phyloP scores from a whole-genome alignment of 78 protist genomes.

The Isochrysis galbana region DNA sequence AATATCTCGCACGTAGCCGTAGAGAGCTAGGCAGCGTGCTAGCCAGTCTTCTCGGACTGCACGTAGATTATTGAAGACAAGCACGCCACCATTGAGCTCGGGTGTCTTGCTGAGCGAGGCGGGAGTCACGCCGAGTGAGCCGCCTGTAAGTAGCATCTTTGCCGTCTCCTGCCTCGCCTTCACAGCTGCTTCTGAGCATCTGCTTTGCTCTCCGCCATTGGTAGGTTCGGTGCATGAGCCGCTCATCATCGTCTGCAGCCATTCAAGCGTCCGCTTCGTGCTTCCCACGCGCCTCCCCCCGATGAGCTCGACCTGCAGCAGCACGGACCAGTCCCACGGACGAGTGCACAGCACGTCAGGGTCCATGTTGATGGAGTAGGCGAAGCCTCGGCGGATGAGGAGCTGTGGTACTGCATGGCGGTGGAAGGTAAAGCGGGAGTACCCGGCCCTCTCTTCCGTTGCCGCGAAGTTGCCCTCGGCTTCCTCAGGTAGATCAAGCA shows the following conservation, averaged over 20 bases:
- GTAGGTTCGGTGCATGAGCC: too few relatives aligned
- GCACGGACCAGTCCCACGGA: not conserved
- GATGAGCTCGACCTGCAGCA: not conserved
- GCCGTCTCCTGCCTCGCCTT: not conserved
- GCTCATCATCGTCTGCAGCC: not conserved
- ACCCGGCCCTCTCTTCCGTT: not conserved
- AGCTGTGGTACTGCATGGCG: not conserved
- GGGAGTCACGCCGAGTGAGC: not conserved
- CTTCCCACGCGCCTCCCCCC: not conserved
- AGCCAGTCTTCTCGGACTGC: not conserved
- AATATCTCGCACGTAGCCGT: not conserved
- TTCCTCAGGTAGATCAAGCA: not conserved
- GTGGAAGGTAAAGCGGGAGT: not conserved
- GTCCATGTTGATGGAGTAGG: not conserved
- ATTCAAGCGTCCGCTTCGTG: not conserved
- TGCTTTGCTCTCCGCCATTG: too few relatives aligned
- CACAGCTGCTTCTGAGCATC: not conserved
- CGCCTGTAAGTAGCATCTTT: not conserved
- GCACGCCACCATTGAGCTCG: slow-evolving; percentile 13
- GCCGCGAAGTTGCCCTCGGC: not conserved
- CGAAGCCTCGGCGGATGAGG: not conserved
- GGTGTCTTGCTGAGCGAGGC: not conserved
- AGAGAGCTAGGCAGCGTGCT: not conserved
- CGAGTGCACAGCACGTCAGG: not conserved
- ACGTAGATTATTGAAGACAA: not conserved